Percentiles rank a stretch among this genome's conserved stretches.
phyloP scores from a whole-genome alignment of 805 yeast species.

The Grigorovia jiainica region DNA sequence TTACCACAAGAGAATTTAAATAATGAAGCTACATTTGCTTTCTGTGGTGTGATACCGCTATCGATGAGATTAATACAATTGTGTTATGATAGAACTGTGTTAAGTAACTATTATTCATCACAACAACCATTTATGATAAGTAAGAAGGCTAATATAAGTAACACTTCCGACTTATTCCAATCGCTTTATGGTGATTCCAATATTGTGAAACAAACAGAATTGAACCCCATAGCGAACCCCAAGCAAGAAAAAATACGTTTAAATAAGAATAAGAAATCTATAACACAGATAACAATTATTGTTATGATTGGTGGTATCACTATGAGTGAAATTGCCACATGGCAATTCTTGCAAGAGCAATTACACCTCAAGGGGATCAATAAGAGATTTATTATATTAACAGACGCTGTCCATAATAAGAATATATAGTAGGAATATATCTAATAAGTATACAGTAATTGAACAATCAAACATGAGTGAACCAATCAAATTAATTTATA shows the following conservation, averaged over 20 bases:
- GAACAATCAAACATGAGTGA: too few relatives aligned
- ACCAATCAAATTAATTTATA: too few relatives aligned
- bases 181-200: slow-evolving; percentile 19
- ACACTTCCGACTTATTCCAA: slow-evolving; percentile 17
- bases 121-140: slow-evolving; percentile 28
- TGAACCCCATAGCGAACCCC: slow-evolving; percentile 14
- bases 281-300: slow-evolving; percentile 31
- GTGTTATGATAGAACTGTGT: slow-evolving; percentile 48
- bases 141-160: slow-evolving; percentile 16
- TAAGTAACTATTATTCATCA: slow-evolving; percentile 29
- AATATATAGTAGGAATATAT: too few relatives aligned
- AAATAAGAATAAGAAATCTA: not conserved
- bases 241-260: not conserved
- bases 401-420: slow-evolving; percentile 31
- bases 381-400: slow-evolving; percentile 36
- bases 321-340: slow-evolving; percentile 68
- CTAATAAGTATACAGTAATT: too few relatives aligned
- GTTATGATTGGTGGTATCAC: slow-evolving; percentile 80
- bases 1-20: slow-evolving; percentile 16
- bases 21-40: slow-evolving; percentile 39
- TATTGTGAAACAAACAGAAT: slow-evolving; percentile 11
- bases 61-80: slow-evolving; percentile 59
- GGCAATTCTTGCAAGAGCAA: slow-evolving; percentile 49
- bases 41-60: slow-evolving; percentile 79
- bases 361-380: slow-evolving; percentile 27